Evolutionary conservation across 2,329 filamentous ascomycete species (phyloP).

Genomic region (Monilinia aucupariae): DNA sequence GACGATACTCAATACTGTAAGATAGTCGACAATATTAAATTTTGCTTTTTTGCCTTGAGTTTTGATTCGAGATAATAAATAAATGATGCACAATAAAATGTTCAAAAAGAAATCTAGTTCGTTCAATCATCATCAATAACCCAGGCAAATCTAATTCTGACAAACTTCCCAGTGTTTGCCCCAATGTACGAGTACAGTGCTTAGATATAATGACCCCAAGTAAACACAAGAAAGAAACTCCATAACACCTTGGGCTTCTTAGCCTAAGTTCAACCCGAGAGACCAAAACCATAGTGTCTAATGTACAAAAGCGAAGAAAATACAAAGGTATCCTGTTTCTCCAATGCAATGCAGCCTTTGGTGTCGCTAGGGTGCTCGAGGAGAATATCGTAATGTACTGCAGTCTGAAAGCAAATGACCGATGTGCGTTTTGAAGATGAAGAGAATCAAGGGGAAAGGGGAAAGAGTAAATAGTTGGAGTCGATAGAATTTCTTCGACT

Average conservation of each 20-base stretch:
- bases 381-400: slow-evolving; percentile 2
- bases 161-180: slow-evolving; percentile 12
- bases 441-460: background rate
- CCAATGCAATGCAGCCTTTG: slow-evolving; percentile 18
- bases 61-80: background rate
- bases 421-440: background rate
- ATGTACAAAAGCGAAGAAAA: slow-evolving; percentile 16
- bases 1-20: background rate
- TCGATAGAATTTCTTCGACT: background rate
- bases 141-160: slow-evolving; percentile 7
- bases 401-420: background rate
- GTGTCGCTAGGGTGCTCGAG: background rate
- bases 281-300: slow-evolving; percentile 13
- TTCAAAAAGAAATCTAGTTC: slow-evolving; percentile 9
- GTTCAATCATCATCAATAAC: slow-evolving; percentile 13
- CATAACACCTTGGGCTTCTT: slow-evolving; percentile 7
- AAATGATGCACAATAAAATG: background rate
- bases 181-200: slow-evolving; percentile 11
- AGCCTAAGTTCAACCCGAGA: slow-evolving; percentile 10
- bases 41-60: background rate
- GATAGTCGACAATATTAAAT: background rate
- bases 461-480: background rate
- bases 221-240: slow-evolving; percentile 10
- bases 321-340: slow-evolving; percentile 16
- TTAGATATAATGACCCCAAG: slow-evolving; percentile 2